Base-by-base conservation (phyloP, 1,284 basidiomycete genomes). In the Gymnopus androsaceus region DNA sequence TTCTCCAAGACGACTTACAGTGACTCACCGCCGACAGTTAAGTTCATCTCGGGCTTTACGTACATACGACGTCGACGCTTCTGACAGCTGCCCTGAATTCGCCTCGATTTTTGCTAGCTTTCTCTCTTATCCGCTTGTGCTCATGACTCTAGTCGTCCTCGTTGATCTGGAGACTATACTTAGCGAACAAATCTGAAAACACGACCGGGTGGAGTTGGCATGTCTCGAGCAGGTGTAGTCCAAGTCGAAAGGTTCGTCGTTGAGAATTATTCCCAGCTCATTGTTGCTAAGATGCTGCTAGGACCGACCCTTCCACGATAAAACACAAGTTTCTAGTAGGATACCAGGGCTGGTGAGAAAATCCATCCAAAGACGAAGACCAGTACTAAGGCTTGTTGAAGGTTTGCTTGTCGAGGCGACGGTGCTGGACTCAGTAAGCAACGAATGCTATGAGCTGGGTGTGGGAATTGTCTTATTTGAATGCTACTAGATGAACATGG, bases 251-350 rank as follows among this genome's bases (percentile, higher is more conserved):
- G 31, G 25, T 36, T 27, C 3, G 19, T 50, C 34, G 27, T 34
- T 36, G 8, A 21, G 27, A 27, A n/a, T 23, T n/a, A 40, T 15
- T 6, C 25, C n/a, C n/a, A 15, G 9, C 12, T 42, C 41, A n/a
- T 7, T 27, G 21, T 42, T 21, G 23, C 14, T 25, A 27, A 41
- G 21, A 19, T 36, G 14, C 17, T 27, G 5, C 17, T 38, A 80
- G 78, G 59, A 75, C 77, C 15, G 70, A 76, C 61, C 74, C 77
- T 33, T 71, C 73, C 25, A 80, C 77, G 28, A 79, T 81, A 52
- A 85, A 89, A 57, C 81, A 88, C 71, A 92, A 91, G 64, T 83
- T 91, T 64, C 69, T 92, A 27, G 87, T 91, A 0, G 90, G 90
- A 17, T 92, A 92, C 66, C 90, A 91, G 69, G 90, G 89, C 67